Percentiles rank a stretch among this genome's conserved stretches.
These are phyloP conservation scores for Colletotrichum incanum DNA, from an alignment of 2,329 filamentous ascomycete species.

Conservation along the genomic window DNA sequence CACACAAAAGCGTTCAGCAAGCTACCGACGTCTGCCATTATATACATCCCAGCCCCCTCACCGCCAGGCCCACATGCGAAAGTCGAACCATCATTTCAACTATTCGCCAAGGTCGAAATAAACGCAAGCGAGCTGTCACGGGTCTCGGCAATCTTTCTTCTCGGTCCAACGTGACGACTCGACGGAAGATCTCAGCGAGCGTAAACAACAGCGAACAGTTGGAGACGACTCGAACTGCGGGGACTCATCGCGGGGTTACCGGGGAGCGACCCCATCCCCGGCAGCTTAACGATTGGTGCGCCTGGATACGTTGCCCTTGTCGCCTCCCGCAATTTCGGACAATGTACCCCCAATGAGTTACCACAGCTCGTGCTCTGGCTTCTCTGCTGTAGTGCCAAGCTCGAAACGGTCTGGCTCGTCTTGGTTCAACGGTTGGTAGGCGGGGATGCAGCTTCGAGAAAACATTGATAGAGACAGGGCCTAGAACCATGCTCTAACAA, in stretches of 20 bases:
- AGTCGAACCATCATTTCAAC: conserved; percentile 10
- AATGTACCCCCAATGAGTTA: conserved; percentile 26
- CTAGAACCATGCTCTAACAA: neutral
- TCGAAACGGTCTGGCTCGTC: neutral
- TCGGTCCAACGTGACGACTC: conserved; percentile 19
- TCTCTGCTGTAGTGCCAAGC: neutral
- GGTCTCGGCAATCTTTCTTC: conserved; percentile 31
- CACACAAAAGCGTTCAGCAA: too few relatives aligned
- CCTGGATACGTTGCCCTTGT: conserved; percentile 32
- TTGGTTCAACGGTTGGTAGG: conserved; percentile 5
- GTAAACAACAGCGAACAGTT: conserved; percentile 5
- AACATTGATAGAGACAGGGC: neutral
- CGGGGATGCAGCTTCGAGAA: conserved; percentile 13
- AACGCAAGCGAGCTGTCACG: conserved; percentile 31
- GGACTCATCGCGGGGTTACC: conserved; percentile 35
- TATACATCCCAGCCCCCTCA: conserved; percentile 20
- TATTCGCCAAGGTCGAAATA: conserved; percentile 22
- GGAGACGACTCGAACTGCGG: conserved; percentile 22
- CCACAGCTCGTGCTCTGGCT: conserved; percentile 6
- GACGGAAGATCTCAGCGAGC: conserved; percentile 30
- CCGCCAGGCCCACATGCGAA: conserved; percentile 18
- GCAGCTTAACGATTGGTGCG: conserved; percentile 37
- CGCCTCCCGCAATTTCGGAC: conserved; percentile 35
- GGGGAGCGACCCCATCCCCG: conserved; percentile 32
- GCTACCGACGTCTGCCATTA: neutral